phyloP scores from a whole-genome alignment of 495 filamentous ascomycete genomes.

The Aspergillus mulundensis region DNA sequence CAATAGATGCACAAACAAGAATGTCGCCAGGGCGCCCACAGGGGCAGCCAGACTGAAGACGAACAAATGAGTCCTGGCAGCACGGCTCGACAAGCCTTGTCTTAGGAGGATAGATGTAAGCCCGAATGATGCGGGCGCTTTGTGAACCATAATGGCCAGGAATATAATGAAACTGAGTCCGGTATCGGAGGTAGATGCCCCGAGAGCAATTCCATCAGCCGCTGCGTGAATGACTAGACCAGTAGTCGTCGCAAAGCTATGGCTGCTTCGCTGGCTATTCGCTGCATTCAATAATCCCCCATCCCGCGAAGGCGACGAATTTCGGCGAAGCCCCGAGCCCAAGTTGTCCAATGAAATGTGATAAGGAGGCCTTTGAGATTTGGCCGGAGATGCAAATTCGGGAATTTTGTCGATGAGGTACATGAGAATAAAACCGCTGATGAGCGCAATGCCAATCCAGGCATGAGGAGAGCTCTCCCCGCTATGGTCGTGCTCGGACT shows the following conservation, averaged over 20 bases:
- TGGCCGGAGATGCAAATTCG: constrained; percentile 57
- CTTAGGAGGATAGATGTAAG: constrained; percentile 84
- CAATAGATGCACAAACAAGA: constrained; percentile 67
- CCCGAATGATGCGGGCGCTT: constrained; percentile 94
- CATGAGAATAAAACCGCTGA: constrained; percentile 93
- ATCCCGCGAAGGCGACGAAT: constrained; percentile 43
- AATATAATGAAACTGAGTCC: constrained; percentile 87
- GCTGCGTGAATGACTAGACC: constrained; percentile 95
- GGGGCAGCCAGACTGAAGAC: constrained; percentile 91
- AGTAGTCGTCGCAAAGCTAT: constrained; percentile 70
- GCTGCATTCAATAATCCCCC: constrained; percentile 35
- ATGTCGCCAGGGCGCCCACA: constrained; percentile 78
- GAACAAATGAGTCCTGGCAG: constrained; percentile 77
- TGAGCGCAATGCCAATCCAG: constrained; percentile 79
- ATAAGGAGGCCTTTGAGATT: constrained; percentile 50
- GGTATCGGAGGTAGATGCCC: constrained; percentile 72
- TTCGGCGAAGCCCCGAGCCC: constrained; percentile 51
- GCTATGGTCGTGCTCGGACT: constrained; percentile 37
- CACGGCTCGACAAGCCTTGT: constrained; percentile 81
- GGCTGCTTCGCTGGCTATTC: constrained; percentile 28
- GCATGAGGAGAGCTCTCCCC: constrained; percentile 55
- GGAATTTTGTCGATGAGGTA: constrained; percentile 91
- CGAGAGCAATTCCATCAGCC: constrained; percentile 95
- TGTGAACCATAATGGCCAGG: constrained; percentile 93
- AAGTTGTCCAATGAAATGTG: constrained; percentile 84